Evolutionary conservation across 2,329 filamentous ascomycete genomes (phyloP).

Genomic region (Clarireedia homoeocarpa): DNA sequence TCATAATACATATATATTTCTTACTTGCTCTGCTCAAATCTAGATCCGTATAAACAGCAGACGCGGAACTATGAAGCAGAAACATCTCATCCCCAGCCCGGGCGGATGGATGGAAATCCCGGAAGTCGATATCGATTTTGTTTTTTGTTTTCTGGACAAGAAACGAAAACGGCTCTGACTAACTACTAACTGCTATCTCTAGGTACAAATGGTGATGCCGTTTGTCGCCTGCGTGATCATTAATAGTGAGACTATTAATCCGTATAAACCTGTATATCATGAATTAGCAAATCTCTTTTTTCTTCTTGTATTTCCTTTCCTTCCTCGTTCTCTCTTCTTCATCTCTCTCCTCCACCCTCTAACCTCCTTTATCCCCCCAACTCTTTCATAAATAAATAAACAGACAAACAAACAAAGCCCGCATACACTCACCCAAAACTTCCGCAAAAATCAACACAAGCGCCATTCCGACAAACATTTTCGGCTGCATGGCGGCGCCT

Average conservation of each 20-base stretch:
- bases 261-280: background rate
- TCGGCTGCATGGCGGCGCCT: constrained; percentile 62
- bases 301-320: background rate
- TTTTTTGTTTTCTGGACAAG: too few relatives aligned
- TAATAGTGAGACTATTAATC: background rate
- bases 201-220: background rate
- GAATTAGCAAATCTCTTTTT: background rate
- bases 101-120: too few relatives aligned
- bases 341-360: background rate
- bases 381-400: too few relatives aligned
- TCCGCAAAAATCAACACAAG: constrained; percentile 75
- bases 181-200: too few relatives aligned
- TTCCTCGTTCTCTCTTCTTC: background rate
- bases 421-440: constrained; percentile 55
- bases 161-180: too few relatives aligned
- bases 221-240: background rate
- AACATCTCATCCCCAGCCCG: too few relatives aligned
- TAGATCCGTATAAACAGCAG: too few relatives aligned
- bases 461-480: constrained; percentile 69
- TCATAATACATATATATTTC: too few relatives aligned
- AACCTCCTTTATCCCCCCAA: background rate
- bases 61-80: too few relatives aligned
- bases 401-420: background rate
- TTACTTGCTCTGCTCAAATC: too few relatives aligned
- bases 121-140: too few relatives aligned